phyloP scores from a whole-genome alignment of 495 filamentous ascomycete genomes.

The Aspergillus hancockii region DNA sequence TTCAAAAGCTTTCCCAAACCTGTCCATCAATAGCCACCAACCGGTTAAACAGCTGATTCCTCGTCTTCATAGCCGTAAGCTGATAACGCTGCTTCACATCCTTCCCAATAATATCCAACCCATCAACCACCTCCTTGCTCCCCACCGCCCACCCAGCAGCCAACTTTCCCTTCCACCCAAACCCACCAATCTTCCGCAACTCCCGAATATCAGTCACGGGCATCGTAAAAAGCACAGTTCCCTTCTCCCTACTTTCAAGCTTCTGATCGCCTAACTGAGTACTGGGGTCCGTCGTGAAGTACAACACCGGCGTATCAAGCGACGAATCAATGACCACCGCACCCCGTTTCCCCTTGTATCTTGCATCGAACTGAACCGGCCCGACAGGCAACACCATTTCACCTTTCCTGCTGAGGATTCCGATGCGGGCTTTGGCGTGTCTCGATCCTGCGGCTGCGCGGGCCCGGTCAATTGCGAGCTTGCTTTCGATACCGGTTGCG shows the following conservation, averaged over 20 bases:
- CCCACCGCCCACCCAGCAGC: slow-evolving; percentile 81
- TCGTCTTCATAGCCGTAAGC: slow-evolving; percentile 70
- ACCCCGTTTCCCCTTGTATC: slow-evolving; percentile 72
- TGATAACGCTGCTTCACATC: slow-evolving; percentile 51
- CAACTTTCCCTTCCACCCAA: slow-evolving; percentile 88
- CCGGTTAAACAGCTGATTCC: slow-evolving; percentile 87
- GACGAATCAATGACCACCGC: slow-evolving; percentile 67
- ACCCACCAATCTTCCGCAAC: slow-evolving; percentile 78
- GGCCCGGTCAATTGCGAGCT: slow-evolving; percentile 67
- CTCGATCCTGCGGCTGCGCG: slow-evolving; percentile 65
- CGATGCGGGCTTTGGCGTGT: slow-evolving; percentile 70
- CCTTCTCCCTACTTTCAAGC: slow-evolving; percentile 46
- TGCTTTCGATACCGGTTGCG: slow-evolving; percentile 65
- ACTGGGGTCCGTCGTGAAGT: slow-evolving; percentile 51
- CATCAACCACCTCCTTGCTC: slow-evolving; percentile 72
- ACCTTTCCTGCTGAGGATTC: slow-evolving; percentile 58
- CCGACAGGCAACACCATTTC: slow-evolving; percentile 51
- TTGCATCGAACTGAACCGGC: slow-evolving; percentile 72
- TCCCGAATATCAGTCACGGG: slow-evolving; percentile 63
- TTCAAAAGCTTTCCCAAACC: slow-evolving; percentile 83
- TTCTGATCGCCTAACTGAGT: slow-evolving; percentile 25
- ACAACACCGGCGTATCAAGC: slow-evolving; percentile 40
- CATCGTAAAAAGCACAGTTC: slow-evolving; percentile 45
- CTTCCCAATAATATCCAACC: slow-evolving; percentile 65
- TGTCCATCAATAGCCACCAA: slow-evolving; percentile 79